phyloP scores from a whole-genome alignment of 176 grass and related monocot species.

The Elaeis guineensis region DNA sequence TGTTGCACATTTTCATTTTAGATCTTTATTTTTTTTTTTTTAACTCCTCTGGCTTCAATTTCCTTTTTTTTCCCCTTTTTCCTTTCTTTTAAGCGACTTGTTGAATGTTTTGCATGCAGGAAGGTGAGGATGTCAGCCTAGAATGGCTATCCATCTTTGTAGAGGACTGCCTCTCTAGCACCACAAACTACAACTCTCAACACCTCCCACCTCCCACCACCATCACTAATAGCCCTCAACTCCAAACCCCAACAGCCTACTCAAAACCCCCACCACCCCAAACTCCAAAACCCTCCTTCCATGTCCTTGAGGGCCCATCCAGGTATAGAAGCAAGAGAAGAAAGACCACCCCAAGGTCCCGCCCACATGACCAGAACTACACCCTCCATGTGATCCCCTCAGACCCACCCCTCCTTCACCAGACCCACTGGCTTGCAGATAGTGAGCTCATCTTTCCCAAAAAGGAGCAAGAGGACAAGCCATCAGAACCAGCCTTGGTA shows the following conservation, averaged over 20 bases:
- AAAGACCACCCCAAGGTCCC: constrained; percentile 1
- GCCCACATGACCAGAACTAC: not conserved
- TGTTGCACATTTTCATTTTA: too few relatives aligned
- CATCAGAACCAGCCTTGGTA: constrained; percentile 1
- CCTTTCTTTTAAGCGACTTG: too few relatives aligned
- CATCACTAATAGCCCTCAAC: too few relatives aligned
- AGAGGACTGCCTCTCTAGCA: constrained; percentile 61
- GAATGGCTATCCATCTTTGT: constrained; percentile 82
- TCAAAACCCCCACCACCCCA: constrained; percentile 1
- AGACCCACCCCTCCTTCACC: constrained; percentile 38
- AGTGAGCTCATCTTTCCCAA: constrained; percentile 81
- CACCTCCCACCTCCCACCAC: constrained; percentile 12
- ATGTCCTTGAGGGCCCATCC: constrained; percentile 1
- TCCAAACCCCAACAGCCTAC: constrained; percentile 14
- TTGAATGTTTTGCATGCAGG: constrained; percentile 33
- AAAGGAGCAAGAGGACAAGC: constrained; percentile 29
- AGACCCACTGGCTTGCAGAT: constrained; percentile 81
- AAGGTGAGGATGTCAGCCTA: constrained; percentile 41
- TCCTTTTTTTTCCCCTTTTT: not conserved
- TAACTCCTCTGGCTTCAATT: too few relatives aligned
- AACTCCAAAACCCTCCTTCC: not conserved
- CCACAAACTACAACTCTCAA: constrained; percentile 7
- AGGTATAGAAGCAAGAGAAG: constrained; percentile 36
- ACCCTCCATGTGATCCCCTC: constrained; percentile 34
- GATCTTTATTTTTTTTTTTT: not conserved